Base-by-base conservation (phyloP, 75 land plant genomes). In the Adiantum capillusveneris region DNA sequence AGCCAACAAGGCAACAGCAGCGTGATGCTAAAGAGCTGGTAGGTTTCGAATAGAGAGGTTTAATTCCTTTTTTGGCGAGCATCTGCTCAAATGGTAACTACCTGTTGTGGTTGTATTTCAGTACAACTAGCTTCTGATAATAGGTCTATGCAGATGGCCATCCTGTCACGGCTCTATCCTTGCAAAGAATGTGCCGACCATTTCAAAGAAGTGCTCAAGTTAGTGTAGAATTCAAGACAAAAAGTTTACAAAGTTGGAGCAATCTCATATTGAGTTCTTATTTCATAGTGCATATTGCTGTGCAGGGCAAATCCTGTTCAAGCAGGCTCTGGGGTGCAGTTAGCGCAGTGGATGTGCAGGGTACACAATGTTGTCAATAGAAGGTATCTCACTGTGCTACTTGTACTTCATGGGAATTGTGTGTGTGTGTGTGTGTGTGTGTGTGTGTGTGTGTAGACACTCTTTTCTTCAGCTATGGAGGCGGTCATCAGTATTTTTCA, bases 11-110 rank as follows among this genome's bases (percentile, higher is more conserved):
- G 72, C 98, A 94, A 58, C 96, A 94, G 52, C 93, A 79, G 64
- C 76, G 70, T 27, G 98, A 94, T 78, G 96, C 67, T n/a, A 89
- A 81, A 69, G 98, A 94, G 72, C 57, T 94, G 88, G 97, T 92
- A 79, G 30, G 79, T 29, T 28, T 14, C n/a, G n/a, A n/a, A n/a
- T n/a, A n/a, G n/a, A n/a, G n/a, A n/a, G n/a, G n/a, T n/a, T n/a
- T n/a, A n/a, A n/a, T n/a, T n/a, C n/a, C n/a, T n/a, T n/a, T n/a
- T n/a, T n/a, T n/a, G n/a, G n/a, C n/a, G n/a, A n/a, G n/a, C n/a
- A n/a, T n/a, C n/a, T n/a, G n/a, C n/a, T n/a, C n/a, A n/a, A n/a
- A n/a, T n/a, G n/a, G n/a, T n/a, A n/a, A n/a, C n/a, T n/a, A 49
- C 12, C 19, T n/a, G 11, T 45, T 24, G 18, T 31, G 21, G 28